These are phyloP conservation scores for Jaenimonas drosophilae DNA, from an alignment of 208 protist genomes.

Conservation along the genomic window DNA sequence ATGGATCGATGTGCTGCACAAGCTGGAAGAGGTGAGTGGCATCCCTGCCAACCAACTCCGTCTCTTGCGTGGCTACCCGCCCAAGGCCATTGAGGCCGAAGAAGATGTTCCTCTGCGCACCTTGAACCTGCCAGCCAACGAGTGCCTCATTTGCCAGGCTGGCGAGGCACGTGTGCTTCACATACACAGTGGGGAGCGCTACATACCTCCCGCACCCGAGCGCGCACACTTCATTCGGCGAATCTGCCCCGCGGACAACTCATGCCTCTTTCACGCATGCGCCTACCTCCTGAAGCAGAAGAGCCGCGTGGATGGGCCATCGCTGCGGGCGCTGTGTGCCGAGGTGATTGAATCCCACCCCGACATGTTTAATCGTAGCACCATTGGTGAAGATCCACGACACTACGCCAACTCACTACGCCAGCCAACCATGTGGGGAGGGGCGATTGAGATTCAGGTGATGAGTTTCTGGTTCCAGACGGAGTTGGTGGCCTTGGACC, in stretches of 20 bases:
- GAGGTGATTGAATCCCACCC: conserved; percentile 57
- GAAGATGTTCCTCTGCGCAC: conserved; percentile 16
- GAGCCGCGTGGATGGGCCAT: conserved; percentile 50
- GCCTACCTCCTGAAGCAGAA: conserved; percentile 88
- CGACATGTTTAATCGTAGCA: conserved; percentile 56
- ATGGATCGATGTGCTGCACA: conserved; percentile 22
- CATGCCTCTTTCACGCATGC: conserved; percentile 91
- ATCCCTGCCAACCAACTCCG: conserved; percentile 27
- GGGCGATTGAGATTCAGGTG: conserved; percentile 88
- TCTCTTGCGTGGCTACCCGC: conserved; percentile 71
- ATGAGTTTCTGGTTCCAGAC: conserved; percentile 76
- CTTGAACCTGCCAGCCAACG: conserved; percentile 31
- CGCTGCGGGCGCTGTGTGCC: conserved; percentile 77
- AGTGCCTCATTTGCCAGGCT: conserved; percentile 75
- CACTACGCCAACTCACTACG: conserved; percentile 72
- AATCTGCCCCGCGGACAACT: conserved; percentile 89
- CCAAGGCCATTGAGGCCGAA: conserved; percentile 39
- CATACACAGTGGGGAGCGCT: conserved; percentile 40
- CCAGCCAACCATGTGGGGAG: conserved; percentile 82
- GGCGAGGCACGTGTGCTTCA: conserved; percentile 49
- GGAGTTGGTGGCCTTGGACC: conserved; percentile 86
- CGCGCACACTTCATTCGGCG: conserved; percentile 79
- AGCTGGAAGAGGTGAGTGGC: conserved; percentile 19
- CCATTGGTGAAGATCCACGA: conserved; percentile 49
- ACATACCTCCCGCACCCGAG: conserved; percentile 68